Evolutionary conservation across 305 asterid genomes (phyloP).

Genomic region (Euphrasia arctica): DNA sequence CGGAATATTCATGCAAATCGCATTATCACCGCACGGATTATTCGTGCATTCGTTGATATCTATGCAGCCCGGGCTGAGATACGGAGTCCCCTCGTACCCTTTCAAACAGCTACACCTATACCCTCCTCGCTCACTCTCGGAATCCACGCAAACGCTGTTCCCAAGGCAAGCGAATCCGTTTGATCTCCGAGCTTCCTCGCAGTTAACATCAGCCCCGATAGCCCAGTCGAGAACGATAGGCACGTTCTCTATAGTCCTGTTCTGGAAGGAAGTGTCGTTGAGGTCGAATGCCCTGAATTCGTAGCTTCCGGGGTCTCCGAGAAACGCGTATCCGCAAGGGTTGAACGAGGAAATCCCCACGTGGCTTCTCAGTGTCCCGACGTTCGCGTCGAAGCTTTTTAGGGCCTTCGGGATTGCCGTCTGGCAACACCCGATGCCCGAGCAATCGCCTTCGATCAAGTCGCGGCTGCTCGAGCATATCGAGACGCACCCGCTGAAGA

Average conservation of each 20-base stretch:
- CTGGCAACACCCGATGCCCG: slow-evolving; percentile 67
- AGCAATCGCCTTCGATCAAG: slow-evolving; percentile 40
- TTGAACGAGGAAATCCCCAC: slow-evolving; percentile 23
- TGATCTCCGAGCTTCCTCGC: slow-evolving; percentile 27
- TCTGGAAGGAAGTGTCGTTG: slow-evolving; percentile 26
- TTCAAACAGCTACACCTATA: slow-evolving; percentile 42
- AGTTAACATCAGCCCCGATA: slow-evolving; percentile 33
- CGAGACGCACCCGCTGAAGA: slow-evolving; percentile 41
- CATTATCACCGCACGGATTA: slow-evolving; percentile 34
- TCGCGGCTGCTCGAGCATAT: slow-evolving; percentile 29
- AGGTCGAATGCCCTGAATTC: slow-evolving; percentile 31
- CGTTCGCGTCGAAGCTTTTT: neutral
- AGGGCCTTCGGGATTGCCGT: slow-evolving; percentile 51
- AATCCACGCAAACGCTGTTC: slow-evolving; percentile 44
- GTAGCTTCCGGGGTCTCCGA: slow-evolving; percentile 44
- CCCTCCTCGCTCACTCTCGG: slow-evolving; percentile 37
- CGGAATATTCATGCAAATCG: slow-evolving; percentile 24
- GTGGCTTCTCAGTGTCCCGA: slow-evolving; percentile 18
- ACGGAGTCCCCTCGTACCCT: slow-evolving; percentile 56
- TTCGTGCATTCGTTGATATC: slow-evolving; percentile 54
- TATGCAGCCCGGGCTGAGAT: slow-evolving; percentile 50
- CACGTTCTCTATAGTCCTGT: slow-evolving; percentile 27
- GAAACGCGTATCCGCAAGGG: slow-evolving; percentile 58
- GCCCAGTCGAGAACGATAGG: slow-evolving; percentile 56
- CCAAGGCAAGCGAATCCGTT: slow-evolving; percentile 31